Evolutionary conservation across 23 red algal genomes (phyloP), one percentile per base, ranked within the genome.

Genomic region (Chondrus crispus): DNA sequence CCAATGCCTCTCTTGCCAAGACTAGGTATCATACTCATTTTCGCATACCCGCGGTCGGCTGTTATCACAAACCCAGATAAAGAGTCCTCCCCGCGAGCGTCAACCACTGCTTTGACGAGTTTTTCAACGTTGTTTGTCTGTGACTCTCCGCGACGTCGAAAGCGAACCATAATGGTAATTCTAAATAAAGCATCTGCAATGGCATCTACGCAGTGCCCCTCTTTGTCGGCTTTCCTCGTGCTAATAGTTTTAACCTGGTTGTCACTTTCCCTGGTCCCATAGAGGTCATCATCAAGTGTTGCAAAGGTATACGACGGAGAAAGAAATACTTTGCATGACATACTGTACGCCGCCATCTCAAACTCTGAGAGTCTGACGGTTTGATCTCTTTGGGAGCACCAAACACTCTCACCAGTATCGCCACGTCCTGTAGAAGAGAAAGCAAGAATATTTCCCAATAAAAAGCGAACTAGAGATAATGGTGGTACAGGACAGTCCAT

Each of bases 281-380:
- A 77, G 8, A 77, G 71, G 38, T 77, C 71, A 77, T 48, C 71
- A 38, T 77, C 71, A 7, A 77, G 44, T 39, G 71, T 77, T 13
- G 24, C 38, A 20, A 77, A 77, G 10, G 20, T 77, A 10, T 48
- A 46, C 10, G 71, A 46, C 22, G 71, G 38, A 77, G 38, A 48
- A 42, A 77, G 28, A 48, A 77, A 77, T 9, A 77, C 26, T 14
- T 38, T 48, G 1, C 16, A 1, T 77, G 71, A 42, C 10, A 46
- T 20, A 10, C 44, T 10, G 38, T 16, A 77, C 37, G 71, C 32
- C 9, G 20, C 44, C 1, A 39, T 26, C 20, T 77, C 71, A 38
- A 77, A 77, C 71, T 77, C 71, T 26, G 26, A 35, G 1, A 1
- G 26, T 26, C 44, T 26, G 9, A 20, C 37, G 44, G 71, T 77